phyloP scores from a whole-genome alignment of 768 basidiomycete genomes.

The Lactarius trivialis region DNA sequence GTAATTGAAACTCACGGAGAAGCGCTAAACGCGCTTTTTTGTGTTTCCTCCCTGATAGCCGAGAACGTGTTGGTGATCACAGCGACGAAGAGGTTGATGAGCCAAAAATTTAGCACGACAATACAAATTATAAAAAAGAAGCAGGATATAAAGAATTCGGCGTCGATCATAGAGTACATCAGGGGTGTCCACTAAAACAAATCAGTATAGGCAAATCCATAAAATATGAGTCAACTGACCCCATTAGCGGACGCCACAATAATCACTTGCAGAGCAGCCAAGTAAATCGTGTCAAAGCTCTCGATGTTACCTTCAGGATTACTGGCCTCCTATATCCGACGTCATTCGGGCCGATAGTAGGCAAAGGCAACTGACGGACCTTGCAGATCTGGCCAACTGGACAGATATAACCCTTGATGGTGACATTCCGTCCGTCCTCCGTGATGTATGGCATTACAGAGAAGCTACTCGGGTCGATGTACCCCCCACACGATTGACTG shows the following conservation, averaged over 20 bases:
- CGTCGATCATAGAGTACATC: conserved; percentile 86
- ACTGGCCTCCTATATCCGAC: conserved; percentile 40
- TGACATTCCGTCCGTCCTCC: conserved; percentile 32
- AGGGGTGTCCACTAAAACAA: conserved; percentile 57
- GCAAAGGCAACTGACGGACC: conserved; percentile 34
- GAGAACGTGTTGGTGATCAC: conserved; percentile 94
- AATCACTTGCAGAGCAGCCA: conserved; percentile 73
- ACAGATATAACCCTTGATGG: conserved; percentile 82
- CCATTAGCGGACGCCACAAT: conserved; percentile 76
- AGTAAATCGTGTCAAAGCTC: conserved; percentile 88
- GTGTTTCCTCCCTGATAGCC: conserved; percentile 78
- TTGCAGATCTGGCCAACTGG: conserved; percentile 79
- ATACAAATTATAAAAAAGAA: conserved; percentile 83
- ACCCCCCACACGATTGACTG: conserved; percentile 72
- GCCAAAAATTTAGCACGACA: conserved; percentile 88
- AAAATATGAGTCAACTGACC: conserved; percentile 36
- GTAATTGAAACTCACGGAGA: conserved; percentile 47
- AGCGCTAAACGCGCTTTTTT: conserved; percentile 89
- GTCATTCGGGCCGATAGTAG: not conserved
- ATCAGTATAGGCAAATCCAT: not conserved
- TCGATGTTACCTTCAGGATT: conserved; percentile 64
- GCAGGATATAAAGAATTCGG: conserved; percentile 84
- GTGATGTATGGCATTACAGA: conserved; percentile 38
- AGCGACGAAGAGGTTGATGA: conserved; percentile 89
- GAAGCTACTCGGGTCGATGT: conserved; percentile 56